phyloP scores from a whole-genome alignment of 1,139 yeast genomes.

The Diutina mesorugosa region DNA sequence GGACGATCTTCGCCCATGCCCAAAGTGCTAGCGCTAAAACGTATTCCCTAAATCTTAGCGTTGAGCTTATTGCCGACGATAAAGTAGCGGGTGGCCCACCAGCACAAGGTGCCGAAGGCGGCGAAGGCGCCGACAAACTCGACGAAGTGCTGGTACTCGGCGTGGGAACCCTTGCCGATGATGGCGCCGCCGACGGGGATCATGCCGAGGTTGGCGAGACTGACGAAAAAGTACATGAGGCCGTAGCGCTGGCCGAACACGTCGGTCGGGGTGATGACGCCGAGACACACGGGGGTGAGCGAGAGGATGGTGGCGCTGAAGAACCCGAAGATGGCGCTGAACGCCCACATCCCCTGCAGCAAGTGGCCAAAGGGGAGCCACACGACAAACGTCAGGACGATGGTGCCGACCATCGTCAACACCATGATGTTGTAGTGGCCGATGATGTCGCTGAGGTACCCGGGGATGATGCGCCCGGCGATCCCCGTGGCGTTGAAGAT shows the following conservation, averaged over 20 bases:
- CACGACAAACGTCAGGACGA: conserved; percentile 18
- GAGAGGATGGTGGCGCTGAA: conserved; percentile 18
- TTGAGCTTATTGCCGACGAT: conserved; percentile 21
- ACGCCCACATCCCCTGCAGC: conserved; percentile 19
- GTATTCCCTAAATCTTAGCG: neutral
- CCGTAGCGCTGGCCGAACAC: conserved; percentile 32
- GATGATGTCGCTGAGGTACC: conserved; percentile 21
- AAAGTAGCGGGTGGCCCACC: conserved; percentile 20
- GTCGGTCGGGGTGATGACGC: conserved; percentile 23
- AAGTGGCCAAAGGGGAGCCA: conserved; percentile 29
- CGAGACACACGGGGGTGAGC: conserved; percentile 27
- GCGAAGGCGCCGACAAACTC: conserved; percentile 22
- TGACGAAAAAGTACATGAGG: conserved; percentile 23
- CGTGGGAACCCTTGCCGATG: conserved; percentile 19
- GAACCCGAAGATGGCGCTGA: conserved; percentile 23
- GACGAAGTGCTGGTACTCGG: conserved; percentile 21
- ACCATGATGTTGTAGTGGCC: conserved; percentile 30
- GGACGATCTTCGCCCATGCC: too few species aligned
- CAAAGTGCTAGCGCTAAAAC: too few species aligned
- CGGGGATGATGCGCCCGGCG: conserved; percentile 26
- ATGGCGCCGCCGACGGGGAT: conserved; percentile 34
- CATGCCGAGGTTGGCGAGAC: conserved; percentile 30
- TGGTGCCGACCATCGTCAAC: conserved; percentile 18
- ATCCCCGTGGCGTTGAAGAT: conserved; percentile 28
- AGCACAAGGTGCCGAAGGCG: conserved; percentile 15